Evolutionary conservation across 306 rosid species (phyloP), one percentile per base, ranked within the genome.

Genomic region (Dalbergia cultrata): DNA sequence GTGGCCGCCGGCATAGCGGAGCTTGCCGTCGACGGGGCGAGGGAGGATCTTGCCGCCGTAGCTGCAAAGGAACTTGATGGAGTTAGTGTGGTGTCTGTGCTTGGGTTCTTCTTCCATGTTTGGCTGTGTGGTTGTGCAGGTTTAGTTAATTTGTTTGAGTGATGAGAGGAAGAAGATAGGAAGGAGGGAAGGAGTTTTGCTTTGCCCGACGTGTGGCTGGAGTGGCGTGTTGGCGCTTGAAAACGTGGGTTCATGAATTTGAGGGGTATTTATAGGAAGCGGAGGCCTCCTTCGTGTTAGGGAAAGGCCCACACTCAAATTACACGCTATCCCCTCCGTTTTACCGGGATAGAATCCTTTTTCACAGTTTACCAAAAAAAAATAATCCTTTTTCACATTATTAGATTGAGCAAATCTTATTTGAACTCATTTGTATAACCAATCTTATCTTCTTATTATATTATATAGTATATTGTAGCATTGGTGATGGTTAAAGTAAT

Each of bases 1-100:
- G 65, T 85, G 89, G 77, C 99, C 99, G 47, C 98, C 93, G 67
- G 84, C 81, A 84, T 93, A 95, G 1, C 99, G 99, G 74, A 93
- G 93, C 43, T 47, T 18, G 76, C 94, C 98, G 72, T 92, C 98
- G 59, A 87, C 76, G 41, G 22, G 84, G 18, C 98, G 95, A 3
- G 93, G 99, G 17, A 83, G 91, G 53, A 95, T 95, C 79, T 83
- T 93, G 11, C 99, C 99, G 76, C 93, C 93, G 78, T 95, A 95
- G 87, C 99, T 95, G 62, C 87, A 91, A 54, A 95, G 96, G 65
- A 93, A 81, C 74, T 95, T 95, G 9, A 89, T 52, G 35, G 82
- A 8, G 37, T 0, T 18, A 12, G 10, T 75, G 14, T 53, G 7
- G 78, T 17, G 50, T 63, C 5, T 37, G 67, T 68, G 37, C 63